Conservation (phyloP, 1,284 basidiomycete genomes). For the Lentinus polychrous region DNA sequence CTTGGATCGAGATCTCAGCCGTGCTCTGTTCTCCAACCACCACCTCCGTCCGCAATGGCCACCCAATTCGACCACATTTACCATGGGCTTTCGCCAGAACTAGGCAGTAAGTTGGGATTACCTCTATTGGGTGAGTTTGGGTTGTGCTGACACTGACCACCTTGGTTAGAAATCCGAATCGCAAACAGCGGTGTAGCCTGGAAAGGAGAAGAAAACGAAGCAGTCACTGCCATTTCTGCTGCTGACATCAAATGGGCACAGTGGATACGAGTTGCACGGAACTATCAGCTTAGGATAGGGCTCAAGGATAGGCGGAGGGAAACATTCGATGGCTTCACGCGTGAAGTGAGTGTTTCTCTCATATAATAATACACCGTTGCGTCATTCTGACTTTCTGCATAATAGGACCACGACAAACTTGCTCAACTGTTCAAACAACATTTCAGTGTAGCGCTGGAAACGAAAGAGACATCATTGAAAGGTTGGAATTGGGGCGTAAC, state of each 20-base stretch:
- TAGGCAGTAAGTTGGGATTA: constrained; percentile 64
- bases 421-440: constrained; percentile 75
- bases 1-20: too few relatives aligned
- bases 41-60: constrained; percentile 30
- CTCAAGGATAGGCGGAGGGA: constrained; percentile 72
- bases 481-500: constrained; percentile 99
- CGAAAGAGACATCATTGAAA: constrained; percentile 82
- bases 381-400: background rate
- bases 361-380: too few relatives aligned
- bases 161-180: constrained; percentile 73
- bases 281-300: constrained; percentile 84
- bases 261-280: constrained; percentile 89
- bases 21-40: constrained; percentile 4
- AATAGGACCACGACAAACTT: constrained; percentile 78
- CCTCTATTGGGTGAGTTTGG: constrained; percentile 3
- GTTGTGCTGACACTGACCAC: constrained; percentile 5
- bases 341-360: constrained; percentile 57
- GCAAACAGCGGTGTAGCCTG: constrained; percentile 88
- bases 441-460: constrained; percentile 82
- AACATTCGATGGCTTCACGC: constrained; percentile 91
- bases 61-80: constrained; percentile 82
- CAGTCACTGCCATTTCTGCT: constrained; percentile 60
- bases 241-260: constrained; percentile 81
- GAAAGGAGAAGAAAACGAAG: constrained; percentile 70
- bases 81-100: constrained; percentile 64